Conservation (phyloP, 208 protist genomes). For the Leishmania gerbilli region DNA sequence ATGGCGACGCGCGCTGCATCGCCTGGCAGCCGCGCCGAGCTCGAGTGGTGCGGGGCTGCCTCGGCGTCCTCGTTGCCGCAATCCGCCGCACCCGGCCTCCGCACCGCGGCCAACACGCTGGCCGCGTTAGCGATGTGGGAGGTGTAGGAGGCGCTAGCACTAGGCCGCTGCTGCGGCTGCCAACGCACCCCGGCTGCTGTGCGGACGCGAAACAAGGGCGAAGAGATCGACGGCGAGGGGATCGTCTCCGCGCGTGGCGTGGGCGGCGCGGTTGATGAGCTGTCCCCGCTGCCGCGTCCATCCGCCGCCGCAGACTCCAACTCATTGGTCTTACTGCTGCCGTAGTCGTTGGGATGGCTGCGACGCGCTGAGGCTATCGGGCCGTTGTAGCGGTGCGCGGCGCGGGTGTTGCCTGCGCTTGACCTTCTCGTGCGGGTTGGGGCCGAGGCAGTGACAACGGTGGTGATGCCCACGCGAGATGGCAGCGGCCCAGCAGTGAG, state of each 20-base stretch:
- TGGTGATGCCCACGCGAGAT: neutral
- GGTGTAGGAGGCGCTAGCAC: neutral
- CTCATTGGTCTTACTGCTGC: neutral
- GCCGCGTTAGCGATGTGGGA: neutral
- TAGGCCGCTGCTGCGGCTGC: neutral
- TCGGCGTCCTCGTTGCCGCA: neutral
- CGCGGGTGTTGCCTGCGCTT: neutral
- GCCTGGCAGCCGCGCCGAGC: neutral
- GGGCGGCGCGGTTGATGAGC: constrained; percentile 9
- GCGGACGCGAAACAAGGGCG: neutral
- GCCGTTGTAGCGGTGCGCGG: too few relatives aligned
- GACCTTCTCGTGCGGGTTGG: neutral
- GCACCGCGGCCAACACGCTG: neutral
- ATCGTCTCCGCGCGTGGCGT: neutral
- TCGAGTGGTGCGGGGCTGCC: neutral
- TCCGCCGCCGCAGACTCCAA: neutral
- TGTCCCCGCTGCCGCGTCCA: neutral
- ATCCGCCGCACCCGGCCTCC: neutral
- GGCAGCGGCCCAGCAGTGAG: constrained; percentile 7
- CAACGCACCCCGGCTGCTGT: neutral
- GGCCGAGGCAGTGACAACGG: neutral
- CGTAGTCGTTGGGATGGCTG: neutral
- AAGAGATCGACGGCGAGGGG: neutral
- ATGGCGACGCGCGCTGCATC: neutral
- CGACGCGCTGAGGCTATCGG: too few relatives aligned